These are phyloP conservation scores for Trypanosomatidae sp. DNA, from an alignment of 208 protist species.

Conservation along the genomic window DNA sequence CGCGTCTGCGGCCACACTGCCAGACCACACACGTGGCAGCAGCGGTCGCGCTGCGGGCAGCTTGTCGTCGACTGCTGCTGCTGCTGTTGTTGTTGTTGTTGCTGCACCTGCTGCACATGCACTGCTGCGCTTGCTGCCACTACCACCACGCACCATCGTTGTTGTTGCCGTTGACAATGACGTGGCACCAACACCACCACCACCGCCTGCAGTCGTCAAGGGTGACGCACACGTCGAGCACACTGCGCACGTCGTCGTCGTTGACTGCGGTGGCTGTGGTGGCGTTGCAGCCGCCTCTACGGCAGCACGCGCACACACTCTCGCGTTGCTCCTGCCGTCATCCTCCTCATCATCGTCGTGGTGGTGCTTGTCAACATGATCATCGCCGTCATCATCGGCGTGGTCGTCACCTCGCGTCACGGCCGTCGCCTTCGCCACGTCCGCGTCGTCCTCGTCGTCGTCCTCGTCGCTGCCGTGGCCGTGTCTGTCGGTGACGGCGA, in stretches of 20 bases:
- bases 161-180: not conserved
- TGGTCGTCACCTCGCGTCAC: not conserved
- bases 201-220: not conserved
- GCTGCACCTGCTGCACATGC: not conserved
- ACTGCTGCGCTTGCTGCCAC: not conserved
- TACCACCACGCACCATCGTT: not conserved
- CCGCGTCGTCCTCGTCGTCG: slow-evolving; percentile 5
- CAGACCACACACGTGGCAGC: no score
- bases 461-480: slow-evolving; percentile 36
- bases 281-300: no score
- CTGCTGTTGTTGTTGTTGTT: slow-evolving; percentile 1
- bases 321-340: no score
- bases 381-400: not conserved
- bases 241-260: no score
- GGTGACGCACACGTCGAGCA: no score
- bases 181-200: not conserved
- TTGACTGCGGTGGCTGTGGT: no score
- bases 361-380: not conserved
- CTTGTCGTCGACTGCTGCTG: not conserved
- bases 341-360: not conserved
- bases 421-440: not conserved
- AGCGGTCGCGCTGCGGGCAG: no score
- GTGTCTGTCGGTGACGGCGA: slow-evolving; percentile 46
- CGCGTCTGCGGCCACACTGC: no score
- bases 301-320: no score